A percentile compares a stretch with the other conserved stretches of the same genome.
phyloP scores from a whole-genome alignment of 495 filamentous ascomycete genomes.

The Cetradonia linearis region DNA sequence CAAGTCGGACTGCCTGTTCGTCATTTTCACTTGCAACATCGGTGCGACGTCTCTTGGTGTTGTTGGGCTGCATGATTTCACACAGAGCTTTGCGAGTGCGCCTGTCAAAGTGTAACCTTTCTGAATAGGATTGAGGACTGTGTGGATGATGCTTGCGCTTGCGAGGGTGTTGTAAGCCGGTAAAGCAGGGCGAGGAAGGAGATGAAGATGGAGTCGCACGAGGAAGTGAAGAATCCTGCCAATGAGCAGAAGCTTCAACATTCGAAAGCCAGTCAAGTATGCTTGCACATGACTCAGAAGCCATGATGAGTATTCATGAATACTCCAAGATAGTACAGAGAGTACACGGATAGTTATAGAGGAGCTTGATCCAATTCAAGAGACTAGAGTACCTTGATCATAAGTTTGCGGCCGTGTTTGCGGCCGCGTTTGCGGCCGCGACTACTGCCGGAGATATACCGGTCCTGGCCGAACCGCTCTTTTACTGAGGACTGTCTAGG shows the following conservation, averaged over 20 bases:
- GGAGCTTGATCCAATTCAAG: neutral
- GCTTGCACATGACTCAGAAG: neutral
- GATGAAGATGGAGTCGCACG: neutral
- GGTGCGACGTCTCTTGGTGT: neutral
- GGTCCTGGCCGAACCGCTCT: neutral
- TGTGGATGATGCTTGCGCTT: neutral
- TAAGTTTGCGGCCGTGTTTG: neutral
- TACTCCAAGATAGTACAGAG: neutral
- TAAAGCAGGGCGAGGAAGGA: neutral
- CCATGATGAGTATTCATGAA: neutral
- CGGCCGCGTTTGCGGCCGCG: neutral
- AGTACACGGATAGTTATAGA: neutral
- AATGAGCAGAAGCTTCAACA: neutral
- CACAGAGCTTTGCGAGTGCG: neutral
- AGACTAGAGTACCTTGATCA: neutral
- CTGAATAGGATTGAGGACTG: neutral
- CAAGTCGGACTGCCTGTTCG: neutral
- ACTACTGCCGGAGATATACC: neutral
- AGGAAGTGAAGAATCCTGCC: neutral
- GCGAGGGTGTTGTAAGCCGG: neutral
- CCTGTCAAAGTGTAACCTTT: neutral
- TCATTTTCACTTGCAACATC: neutral
- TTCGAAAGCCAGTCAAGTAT: slow-evolving; percentile 1
- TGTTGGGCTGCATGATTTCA: slow-evolving; percentile 1
- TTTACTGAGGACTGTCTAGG: neutral